Base-by-base conservation (phyloP, 768 basidiomycete species). In the Lactifluus subvellereus region DNA sequence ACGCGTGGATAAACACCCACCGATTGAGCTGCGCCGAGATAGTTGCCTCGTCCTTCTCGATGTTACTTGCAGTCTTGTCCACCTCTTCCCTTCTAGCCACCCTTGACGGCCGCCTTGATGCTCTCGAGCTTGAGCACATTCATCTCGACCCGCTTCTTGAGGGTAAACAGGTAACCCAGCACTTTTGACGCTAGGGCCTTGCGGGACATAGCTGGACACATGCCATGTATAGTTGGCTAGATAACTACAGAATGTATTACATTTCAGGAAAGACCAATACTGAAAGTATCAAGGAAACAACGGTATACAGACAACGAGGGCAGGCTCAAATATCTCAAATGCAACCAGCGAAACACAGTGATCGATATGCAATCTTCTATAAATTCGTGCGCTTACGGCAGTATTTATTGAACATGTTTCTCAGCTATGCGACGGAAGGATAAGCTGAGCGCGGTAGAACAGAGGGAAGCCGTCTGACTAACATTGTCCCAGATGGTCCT, bases 31-130 rank as follows among this genome's bases (percentile, higher is more conserved):
- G 82, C 5, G 84, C 81, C 22, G 83, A 81, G 67, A 98, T 94
- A 1, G 82, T 82, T 2, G 84, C 84, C 71, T 95, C 90, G 72
- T 97, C 96, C 66, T 86, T 86, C 75, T 96, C 94, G 66, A 94
- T 88, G 30, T 79, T 70, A 33, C 78, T 78, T 0, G 87, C 76
- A 45, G 91, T 74, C 67, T 84, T 84, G 66, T 98, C 95, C 4
- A 82, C 89, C 65, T 98, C 92, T 40, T 86, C 85, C 27, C 69
- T 89, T 83, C 92, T 91, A 96, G 11, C 87, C 84, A 4, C 91
- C 89, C 72, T 88, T 95, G 72, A 83, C 81, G 0, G 81, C 81
- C 8, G 79, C 76, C 58, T 87, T 85, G 61, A 90, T 80, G 1
- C 80, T 80, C 69, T 95, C 91, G 43, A 95, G 80, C 72, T 91